Evolutionary conservation across 768 basidiomycete genomes (phyloP).

Genomic region (Gymnopilus dilepis): DNA sequence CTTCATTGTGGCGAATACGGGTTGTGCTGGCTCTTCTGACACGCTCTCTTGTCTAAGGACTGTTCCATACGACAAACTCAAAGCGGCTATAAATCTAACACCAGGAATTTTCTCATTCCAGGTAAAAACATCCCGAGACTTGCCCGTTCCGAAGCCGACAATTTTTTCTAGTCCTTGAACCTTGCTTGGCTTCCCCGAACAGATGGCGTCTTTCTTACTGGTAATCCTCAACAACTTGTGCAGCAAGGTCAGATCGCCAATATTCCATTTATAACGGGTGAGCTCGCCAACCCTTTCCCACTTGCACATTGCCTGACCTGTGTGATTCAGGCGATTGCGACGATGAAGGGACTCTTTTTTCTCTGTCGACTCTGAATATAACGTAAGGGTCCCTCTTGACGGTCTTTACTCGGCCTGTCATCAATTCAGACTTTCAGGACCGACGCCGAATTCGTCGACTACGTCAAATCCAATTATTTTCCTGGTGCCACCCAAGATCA

Average conservation of each 20-base stretch:
- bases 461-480: constrained; percentile 35
- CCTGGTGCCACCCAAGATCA: constrained; percentile 34
- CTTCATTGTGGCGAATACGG: constrained; percentile 39
- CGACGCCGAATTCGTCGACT: constrained; percentile 27
- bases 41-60: constrained; percentile 47
- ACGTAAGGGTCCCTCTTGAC: constrained; percentile 2
- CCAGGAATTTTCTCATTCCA: constrained; percentile 47
- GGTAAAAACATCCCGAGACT: constrained; percentile 24
- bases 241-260: constrained; percentile 50
- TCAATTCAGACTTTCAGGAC: constrained; percentile 23
- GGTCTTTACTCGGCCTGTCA: not conserved
- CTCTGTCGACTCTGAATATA: constrained; percentile 20
- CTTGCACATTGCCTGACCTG: not conserved
- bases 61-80: constrained; percentile 40
- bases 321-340: constrained; percentile 52
- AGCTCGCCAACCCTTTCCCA: not conserved
- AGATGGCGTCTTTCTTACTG: constrained; percentile 55
- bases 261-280: constrained; percentile 54
- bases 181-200: constrained; percentile 55
- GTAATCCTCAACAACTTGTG: constrained; percentile 48
- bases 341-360: constrained; percentile 58
- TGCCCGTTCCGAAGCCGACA: not conserved
- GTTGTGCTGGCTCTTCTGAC: constrained; percentile 38
- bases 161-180: constrained; percentile 40
- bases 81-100: constrained; percentile 43